Conservation (phyloP, 768 basidiomycete genomes). For the Macrolepiota fuliginosa region DNA sequence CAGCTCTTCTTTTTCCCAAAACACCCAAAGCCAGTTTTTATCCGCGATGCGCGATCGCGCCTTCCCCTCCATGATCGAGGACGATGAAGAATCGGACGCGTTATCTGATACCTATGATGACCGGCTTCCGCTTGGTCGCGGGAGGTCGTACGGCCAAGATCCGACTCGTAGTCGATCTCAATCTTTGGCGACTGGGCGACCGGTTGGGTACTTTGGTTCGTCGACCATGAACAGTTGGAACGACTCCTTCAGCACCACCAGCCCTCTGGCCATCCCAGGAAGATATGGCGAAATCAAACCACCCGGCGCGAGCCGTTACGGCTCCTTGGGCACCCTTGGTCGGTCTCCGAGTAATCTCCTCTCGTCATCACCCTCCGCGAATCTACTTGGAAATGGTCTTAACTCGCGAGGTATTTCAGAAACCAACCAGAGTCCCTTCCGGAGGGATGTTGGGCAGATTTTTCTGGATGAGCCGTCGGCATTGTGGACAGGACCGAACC, state of each 20-base stretch:
- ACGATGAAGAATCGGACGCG: slow-evolving; percentile 65
- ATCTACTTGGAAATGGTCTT: slow-evolving; percentile 44
- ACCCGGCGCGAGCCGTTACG: slow-evolving; percentile 61
- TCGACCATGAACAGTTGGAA: slow-evolving; percentile 59
- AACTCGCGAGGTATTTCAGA: slow-evolving; percentile 25
- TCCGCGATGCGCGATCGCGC: slow-evolving; percentile 64
- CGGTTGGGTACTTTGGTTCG: slow-evolving; percentile 39
- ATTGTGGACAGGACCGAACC: slow-evolving; percentile 71
- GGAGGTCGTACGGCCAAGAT: slow-evolving; percentile 62
- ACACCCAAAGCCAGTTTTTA: slow-evolving; percentile 53
- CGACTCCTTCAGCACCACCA: slow-evolving; percentile 36
- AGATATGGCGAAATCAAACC: slow-evolving; percentile 62
- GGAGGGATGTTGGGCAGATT: slow-evolving; percentile 80
- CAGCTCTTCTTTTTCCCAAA: slow-evolving; percentile 65
- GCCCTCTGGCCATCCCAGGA: slow-evolving; percentile 53
- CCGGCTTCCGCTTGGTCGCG: slow-evolving; percentile 44
- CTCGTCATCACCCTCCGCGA: slow-evolving; percentile 45
- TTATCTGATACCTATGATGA: slow-evolving; percentile 65
- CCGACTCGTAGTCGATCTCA: slow-evolving; percentile 74
- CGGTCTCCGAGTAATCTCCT: slow-evolving; percentile 55
- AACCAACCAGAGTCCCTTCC: slow-evolving; percentile 83
- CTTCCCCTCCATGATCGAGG: slow-evolving; percentile 79
- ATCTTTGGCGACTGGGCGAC: slow-evolving; percentile 64
- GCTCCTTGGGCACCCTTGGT: slow-evolving; percentile 53
- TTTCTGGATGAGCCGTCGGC: slow-evolving; percentile 71